A percentile compares a stretch with the other conserved stretches of the same genome.
phyloP scores from a whole-genome alignment of 176 grass and related monocot genomes.

The Chloris gayana region DNA sequence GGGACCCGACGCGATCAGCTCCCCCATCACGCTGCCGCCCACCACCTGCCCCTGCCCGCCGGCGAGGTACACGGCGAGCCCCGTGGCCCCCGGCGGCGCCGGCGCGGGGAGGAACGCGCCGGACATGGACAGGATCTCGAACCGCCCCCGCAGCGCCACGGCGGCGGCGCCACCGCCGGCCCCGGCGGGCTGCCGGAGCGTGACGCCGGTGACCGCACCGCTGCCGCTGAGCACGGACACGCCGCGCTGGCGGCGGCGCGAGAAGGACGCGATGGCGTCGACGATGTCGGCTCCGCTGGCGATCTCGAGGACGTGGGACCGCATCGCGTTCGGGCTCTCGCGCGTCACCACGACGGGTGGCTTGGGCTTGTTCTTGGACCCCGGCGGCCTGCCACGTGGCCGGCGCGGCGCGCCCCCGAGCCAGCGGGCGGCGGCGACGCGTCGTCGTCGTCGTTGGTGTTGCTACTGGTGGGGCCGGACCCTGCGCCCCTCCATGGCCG shows the following conservation, averaged over 20 bases:
- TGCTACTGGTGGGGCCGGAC: constrained; percentile 13
- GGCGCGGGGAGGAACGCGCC: constrained; percentile 86
- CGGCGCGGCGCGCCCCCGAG: constrained; percentile 43
- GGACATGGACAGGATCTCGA: constrained; percentile 81
- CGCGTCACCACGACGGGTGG: constrained; percentile 78
- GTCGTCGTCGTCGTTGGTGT: constrained; percentile 63
- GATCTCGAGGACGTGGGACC: constrained; percentile 94
- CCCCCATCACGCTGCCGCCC: constrained; percentile 81
- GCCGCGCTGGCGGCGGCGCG: constrained; percentile 73
- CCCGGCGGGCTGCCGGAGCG: constrained; percentile 69
- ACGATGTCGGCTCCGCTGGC: constrained; percentile 88
- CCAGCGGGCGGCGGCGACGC: constrained; percentile 28
- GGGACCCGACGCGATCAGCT: constrained; percentile 74
- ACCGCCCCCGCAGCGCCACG: constrained; percentile 64
- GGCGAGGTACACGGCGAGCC: constrained; percentile 78
- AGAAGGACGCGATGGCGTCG: constrained; percentile 74
- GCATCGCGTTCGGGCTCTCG: constrained; percentile 86
- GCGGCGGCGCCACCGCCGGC: constrained; percentile 24
- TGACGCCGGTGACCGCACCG: constrained; percentile 77
- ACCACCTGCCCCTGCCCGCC: constrained; percentile 86
- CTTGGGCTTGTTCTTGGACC: constrained; percentile 95
- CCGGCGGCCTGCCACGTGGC: constrained; percentile 79
- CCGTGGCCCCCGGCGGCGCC: constrained; percentile 65
- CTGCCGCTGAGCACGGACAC: constrained; percentile 86
- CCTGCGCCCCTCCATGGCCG: constrained; percentile 19